A percentile compares a stretch with the other conserved stretches of the same genome.
Conservation (phyloP, 441 rosid species). For the Eruca vesicaria region DNA sequence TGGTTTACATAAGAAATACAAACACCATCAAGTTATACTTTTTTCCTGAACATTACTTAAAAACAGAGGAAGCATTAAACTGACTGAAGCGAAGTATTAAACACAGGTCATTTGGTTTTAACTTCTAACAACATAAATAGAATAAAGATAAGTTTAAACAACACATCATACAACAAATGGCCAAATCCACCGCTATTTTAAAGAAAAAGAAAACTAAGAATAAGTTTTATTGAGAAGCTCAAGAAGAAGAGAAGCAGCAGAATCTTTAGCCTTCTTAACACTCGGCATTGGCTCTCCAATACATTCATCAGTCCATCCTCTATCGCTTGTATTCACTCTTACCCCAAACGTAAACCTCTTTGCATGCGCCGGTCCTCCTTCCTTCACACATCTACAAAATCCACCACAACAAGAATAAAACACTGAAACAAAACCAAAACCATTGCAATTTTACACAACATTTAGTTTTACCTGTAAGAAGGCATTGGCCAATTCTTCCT, state of each 20-base stretch:
- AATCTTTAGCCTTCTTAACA: conserved; percentile 98
- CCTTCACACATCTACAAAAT: conserved; percentile 69
- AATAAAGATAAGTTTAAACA: not conserved
- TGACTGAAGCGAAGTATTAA: too few relatives aligned
- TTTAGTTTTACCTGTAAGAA: conserved; percentile 57
- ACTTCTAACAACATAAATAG: not conserved
- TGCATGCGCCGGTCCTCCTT: conserved; percentile 99
- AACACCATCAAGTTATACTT: too few relatives aligned
- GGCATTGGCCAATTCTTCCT: conserved; percentile 99
- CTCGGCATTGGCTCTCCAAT: conserved; percentile 99
- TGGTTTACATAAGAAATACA: not conserved
- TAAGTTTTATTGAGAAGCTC: conserved; percentile 65
- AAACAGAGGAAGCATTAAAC: too few relatives aligned
- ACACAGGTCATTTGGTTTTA: not conserved
- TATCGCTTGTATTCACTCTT: conserved; percentile 82
- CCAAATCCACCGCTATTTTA: too few relatives aligned
- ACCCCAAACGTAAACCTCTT: conserved; percentile 92
- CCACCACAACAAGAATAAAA: not conserved
- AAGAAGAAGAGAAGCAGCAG: conserved; percentile 84
- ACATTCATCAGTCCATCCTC: conserved; percentile 96
- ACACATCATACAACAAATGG: not conserved
- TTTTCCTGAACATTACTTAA: too few relatives aligned
- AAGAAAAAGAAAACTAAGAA: conserved; percentile 26
- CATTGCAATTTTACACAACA: not conserved
- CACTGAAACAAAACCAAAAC: not conserved